These are phyloP conservation scores for Hymenoscyphus scutula DNA, from an alignment of 2,329 filamentous ascomycete species.

Conservation along the genomic window DNA sequence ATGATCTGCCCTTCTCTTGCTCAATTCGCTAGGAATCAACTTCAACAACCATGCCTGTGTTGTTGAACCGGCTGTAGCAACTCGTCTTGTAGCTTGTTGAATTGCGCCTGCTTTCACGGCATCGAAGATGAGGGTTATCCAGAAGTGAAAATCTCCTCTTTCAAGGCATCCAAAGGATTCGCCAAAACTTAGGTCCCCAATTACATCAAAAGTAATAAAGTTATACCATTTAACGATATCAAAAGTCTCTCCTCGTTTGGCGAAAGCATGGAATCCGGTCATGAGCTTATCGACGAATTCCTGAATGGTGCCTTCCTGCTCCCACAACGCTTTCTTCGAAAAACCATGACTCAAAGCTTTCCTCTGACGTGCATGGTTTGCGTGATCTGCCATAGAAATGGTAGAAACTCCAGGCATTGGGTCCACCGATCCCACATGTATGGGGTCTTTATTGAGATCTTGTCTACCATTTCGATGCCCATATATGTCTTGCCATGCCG, in stretches of 20 bases:
- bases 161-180: slow-evolving; percentile 40
- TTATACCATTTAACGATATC: slow-evolving; percentile 38
- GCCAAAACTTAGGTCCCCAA: slow-evolving; percentile 45
- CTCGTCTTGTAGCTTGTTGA: slow-evolving; percentile 3
- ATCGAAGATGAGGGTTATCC: slow-evolving; percentile 12
- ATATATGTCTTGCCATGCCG: too few relatives aligned
- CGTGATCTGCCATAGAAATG: too few relatives aligned
- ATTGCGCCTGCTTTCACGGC: slow-evolving; percentile 11
- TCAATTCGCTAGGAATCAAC: slow-evolving; percentile 8
- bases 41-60: slow-evolving; percentile 7
- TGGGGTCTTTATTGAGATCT: too few relatives aligned
- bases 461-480: too few relatives aligned
- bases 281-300: slow-evolving; percentile 21
- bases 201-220: slow-evolving; percentile 40
- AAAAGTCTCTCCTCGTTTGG: slow-evolving; percentile 11
- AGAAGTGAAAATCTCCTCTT: slow-evolving; percentile 14
- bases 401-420: too few relatives aligned
- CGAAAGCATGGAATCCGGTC: slow-evolving; percentile 13
- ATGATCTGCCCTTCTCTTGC: slow-evolving; percentile 10
- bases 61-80: slow-evolving; percentile 9
- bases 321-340: too few relatives aligned
- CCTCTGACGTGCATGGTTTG: too few relatives aligned
- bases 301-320: slow-evolving; percentile 17
- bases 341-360: too few relatives aligned
- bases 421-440: too few relatives aligned